Evolutionary conservation across 495 filamentous ascomycete genomes (phyloP).

Genomic region (Aspergillus carlsbadensis): DNA sequence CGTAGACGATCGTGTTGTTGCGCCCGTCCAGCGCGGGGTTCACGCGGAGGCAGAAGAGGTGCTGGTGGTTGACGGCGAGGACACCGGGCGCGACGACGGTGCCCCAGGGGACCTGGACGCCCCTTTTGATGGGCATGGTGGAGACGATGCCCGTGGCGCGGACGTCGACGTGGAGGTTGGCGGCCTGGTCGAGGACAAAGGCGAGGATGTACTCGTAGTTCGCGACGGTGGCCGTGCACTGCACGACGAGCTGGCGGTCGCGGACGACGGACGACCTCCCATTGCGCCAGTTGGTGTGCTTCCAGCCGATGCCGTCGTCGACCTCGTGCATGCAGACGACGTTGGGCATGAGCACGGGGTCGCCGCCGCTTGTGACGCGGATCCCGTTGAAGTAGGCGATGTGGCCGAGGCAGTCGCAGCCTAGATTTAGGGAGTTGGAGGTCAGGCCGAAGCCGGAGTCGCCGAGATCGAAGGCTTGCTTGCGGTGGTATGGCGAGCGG

Average conservation of each 20-base stretch:
- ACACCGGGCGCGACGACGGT: conserved; percentile 87
- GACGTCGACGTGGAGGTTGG: conserved; percentile 76
- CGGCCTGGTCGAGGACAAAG: conserved; percentile 86
- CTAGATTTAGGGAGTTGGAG: conserved; percentile 68
- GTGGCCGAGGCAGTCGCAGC: conserved; percentile 68
- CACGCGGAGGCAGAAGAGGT: conserved; percentile 87
- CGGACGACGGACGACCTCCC: conserved; percentile 62
- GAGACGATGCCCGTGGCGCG: conserved; percentile 86
- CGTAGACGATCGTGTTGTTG: conserved; percentile 66
- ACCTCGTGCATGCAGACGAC: conserved; percentile 70
- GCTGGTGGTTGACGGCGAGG: conserved; percentile 79
- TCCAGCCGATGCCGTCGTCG: conserved; percentile 68
- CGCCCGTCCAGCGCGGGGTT: conserved; percentile 82
- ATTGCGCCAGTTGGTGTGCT: conserved; percentile 71
- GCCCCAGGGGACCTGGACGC: conserved; percentile 59
- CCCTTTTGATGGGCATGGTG: conserved; percentile 76
- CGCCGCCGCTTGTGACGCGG: conserved; percentile 53
- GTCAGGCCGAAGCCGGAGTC: conserved; percentile 66
- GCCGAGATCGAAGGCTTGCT: conserved; percentile 74
- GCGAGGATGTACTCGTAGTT: conserved; percentile 90
- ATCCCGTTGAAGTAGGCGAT: conserved; percentile 66
- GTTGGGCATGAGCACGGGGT: conserved; percentile 54
- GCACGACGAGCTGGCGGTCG: conserved; percentile 61
- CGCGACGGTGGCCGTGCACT: conserved; percentile 76
- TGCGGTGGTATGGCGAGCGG: conserved; percentile 65